These are phyloP conservation scores for Verticillium nonalfalfae DNA, from an alignment of 2,329 filamentous ascomycete species.

Conservation along the genomic window DNA sequence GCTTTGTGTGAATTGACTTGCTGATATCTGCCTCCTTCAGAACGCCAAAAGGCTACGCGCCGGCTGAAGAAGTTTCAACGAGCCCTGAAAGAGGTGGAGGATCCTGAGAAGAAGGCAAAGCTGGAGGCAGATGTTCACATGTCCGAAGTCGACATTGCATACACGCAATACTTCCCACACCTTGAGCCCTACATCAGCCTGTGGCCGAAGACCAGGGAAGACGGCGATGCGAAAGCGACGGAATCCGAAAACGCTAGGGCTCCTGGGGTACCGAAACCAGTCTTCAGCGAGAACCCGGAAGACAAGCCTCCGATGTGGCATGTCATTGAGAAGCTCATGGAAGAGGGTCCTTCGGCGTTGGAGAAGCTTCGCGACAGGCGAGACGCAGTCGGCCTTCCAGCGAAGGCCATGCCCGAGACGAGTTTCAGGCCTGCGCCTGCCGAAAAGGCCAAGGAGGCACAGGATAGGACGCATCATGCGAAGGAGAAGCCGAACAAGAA, in stretches of 20 bases:
- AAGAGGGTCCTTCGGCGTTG: slow-evolving; percentile 44
- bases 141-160: slow-evolving; percentile 68
- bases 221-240: slow-evolving; percentile 22
- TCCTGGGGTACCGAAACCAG: not conserved
- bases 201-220: slow-evolving; percentile 36
- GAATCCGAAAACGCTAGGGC: slow-evolving; percentile 16
- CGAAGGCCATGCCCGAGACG: slow-evolving; percentile 1
- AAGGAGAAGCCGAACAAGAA: slow-evolving; percentile 10
- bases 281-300: slow-evolving; percentile 25
- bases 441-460: slow-evolving; percentile 11
- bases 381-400: slow-evolving; percentile 17
- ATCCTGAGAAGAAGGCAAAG: slow-evolving; percentile 41
- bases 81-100: slow-evolving; percentile 44
- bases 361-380: slow-evolving; percentile 49
- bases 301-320: slow-evolving; percentile 54
- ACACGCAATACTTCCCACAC: slow-evolving; percentile 66
- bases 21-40: slow-evolving; percentile 28
- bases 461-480: slow-evolving; percentile 14
- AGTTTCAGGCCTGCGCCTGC: slow-evolving; percentile 8
- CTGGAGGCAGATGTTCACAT: slow-evolving; percentile 56
- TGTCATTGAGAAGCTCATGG: slow-evolving; percentile 58
- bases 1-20: not conserved
- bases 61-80: slow-evolving; percentile 59
- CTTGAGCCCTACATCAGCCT: slow-evolving; percentile 64
- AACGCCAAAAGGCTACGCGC: slow-evolving; percentile 66